Evolutionary conservation across 345 rosid species (phyloP).

Genomic region (Viola odorata): DNA sequence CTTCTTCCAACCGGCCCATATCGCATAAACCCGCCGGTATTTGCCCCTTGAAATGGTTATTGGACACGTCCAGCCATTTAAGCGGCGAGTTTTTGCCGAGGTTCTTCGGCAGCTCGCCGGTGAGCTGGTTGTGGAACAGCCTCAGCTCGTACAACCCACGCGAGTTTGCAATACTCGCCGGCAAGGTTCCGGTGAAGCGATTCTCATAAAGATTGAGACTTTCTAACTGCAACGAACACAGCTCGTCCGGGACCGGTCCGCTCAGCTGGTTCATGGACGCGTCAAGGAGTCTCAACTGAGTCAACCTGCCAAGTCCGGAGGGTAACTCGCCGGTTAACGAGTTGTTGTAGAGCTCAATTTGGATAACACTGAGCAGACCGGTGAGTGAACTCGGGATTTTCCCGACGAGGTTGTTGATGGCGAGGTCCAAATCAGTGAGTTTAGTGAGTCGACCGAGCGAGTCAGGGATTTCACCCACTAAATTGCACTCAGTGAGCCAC

Average conservation of each 20-base stretch:
- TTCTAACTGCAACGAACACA: constrained; percentile 63
- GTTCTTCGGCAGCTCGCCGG: constrained; percentile 58
- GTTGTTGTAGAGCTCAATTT: constrained; percentile 96
- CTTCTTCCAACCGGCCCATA: constrained; percentile 67
- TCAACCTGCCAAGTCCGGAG: constrained; percentile 51
- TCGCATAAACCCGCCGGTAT: constrained; percentile 62
- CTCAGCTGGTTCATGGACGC: constrained; percentile 76
- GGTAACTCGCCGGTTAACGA: constrained; percentile 71
- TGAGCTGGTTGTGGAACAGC: constrained; percentile 57
- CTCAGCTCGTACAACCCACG: constrained; percentile 76
- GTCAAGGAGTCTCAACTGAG: constrained; percentile 62
- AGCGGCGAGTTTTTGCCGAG: constrained; percentile 78
- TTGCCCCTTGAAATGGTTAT: constrained; percentile 55
- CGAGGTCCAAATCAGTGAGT: constrained; percentile 81
- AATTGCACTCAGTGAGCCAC: constrained; percentile 84
- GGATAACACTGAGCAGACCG: constrained; percentile 55
- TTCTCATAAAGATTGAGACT: constrained; percentile 90
- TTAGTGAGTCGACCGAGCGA: constrained; percentile 63
- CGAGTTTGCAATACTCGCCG: constrained; percentile 56
- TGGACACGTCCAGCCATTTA: constrained; percentile 70
- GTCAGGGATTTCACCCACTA: constrained; percentile 81
- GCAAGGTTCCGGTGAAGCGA: constrained; percentile 55
- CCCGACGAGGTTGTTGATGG: constrained; percentile 59
- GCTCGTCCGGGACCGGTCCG: constrained; percentile 71
- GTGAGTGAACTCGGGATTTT: constrained; percentile 65